Conservation (phyloP, 2,329 filamentous ascomycete genomes). For the Nemania abortiva region DNA sequence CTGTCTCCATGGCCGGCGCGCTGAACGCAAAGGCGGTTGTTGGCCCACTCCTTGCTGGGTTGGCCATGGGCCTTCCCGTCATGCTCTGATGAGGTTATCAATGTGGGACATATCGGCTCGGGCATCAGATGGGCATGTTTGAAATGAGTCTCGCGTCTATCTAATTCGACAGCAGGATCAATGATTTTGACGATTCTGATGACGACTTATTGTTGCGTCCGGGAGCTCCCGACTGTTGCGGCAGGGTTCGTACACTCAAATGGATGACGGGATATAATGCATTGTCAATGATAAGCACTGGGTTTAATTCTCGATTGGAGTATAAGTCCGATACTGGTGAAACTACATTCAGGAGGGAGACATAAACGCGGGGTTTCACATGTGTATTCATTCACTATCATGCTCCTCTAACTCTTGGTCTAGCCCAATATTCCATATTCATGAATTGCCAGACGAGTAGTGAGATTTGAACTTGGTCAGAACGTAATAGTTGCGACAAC, state of each 20-base stretch:
- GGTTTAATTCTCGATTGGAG: too few species aligned
- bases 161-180: background rate
- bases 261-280: background rate
- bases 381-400: background rate
- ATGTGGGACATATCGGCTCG: background rate
- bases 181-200: background rate
- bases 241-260: background rate
- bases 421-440: background rate
- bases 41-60: constrained; percentile 26
- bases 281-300: background rate
- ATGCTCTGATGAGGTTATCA: constrained; percentile 23
- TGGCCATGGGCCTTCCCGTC: constrained; percentile 18
- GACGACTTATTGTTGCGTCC: background rate
- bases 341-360: background rate
- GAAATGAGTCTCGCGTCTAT: too few species aligned
- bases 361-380: background rate
- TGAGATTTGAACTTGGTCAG: background rate
- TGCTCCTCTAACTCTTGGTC: background rate
- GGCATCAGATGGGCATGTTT: background rate
- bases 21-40: constrained; percentile 22
- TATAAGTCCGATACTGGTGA: background rate
- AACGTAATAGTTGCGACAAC: background rate
- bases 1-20: constrained; percentile 27
- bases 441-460: too few species aligned
- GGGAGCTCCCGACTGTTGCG: too few species aligned